phyloP scores from a whole-genome alignment of 345 rosid genomes.

The Lagerstroemia speciosa region DNA sequence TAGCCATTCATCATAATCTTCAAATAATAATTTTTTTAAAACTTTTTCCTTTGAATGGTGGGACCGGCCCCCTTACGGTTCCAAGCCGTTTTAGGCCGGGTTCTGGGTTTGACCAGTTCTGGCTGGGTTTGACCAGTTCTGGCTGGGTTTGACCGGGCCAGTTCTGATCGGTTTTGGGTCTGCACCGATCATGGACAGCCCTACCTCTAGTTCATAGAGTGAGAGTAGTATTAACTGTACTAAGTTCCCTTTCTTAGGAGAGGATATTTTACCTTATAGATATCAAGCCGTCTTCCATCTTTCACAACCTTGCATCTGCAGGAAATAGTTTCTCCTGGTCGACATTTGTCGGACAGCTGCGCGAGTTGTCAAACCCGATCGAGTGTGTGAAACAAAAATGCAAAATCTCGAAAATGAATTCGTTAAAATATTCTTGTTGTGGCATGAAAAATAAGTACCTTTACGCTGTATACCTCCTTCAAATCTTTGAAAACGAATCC shows the following conservation, averaged over 20 bases:
- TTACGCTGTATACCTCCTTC: conserved; percentile 3
- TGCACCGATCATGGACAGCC: no score
- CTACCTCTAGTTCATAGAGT: not conserved
- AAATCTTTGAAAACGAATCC: not conserved
- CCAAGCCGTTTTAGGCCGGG: no score
- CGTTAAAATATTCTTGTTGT: not conserved
- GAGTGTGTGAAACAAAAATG: not conserved
- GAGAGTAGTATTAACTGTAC: no score
- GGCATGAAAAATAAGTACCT: not conserved
- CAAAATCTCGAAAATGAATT: not conserved
- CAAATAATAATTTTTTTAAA: no score
- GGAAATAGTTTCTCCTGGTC: not conserved
- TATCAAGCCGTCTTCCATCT: not conserved
- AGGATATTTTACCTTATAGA: not conserved
- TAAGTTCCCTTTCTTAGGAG: no score
- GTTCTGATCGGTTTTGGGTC: no score
- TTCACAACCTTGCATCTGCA: conserved; percentile 4
- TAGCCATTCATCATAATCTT: no score
- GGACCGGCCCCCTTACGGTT: no score
- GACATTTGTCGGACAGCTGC: conserved; percentile 9
- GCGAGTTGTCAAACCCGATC: not conserved
- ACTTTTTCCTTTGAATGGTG: no score
- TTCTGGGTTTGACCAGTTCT: no score
- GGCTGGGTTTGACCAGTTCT: no score
- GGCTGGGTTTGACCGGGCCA: no score